phyloP scores from a whole-genome alignment of 306 rosid species.

The Sechiopsis laciniata region DNA sequence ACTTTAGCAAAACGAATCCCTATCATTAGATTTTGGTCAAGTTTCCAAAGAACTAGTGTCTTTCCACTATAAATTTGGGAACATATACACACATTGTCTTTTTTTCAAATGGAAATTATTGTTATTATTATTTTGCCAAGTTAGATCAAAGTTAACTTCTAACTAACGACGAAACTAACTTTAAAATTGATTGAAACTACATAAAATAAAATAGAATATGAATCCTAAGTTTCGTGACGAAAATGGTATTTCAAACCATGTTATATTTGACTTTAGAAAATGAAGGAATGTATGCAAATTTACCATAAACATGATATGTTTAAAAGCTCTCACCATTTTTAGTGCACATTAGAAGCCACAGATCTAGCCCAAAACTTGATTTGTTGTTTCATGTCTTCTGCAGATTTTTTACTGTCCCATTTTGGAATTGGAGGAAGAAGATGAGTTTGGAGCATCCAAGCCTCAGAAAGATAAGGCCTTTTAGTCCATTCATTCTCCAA shows the following conservation, averaged over 20 bases:
- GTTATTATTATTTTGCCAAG: neutral
- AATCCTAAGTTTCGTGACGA: too few relatives aligned
- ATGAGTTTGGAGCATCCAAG: conserved; percentile 60
- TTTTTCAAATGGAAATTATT: too few relatives aligned
- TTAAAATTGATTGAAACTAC: too few relatives aligned
- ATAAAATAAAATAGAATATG: neutral
- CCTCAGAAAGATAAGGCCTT: conserved; percentile 86
- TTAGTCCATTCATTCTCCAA: conserved; percentile 38
- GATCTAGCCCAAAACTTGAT: conserved; percentile 90
- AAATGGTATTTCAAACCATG: too few relatives aligned
- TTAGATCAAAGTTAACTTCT: neutral
- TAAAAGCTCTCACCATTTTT: neutral
- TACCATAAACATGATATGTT: neutral
- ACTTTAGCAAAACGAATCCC: too few relatives aligned
- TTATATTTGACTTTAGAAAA: neutral
- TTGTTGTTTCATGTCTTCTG: conserved; percentile 58
- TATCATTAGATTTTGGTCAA: too few relatives aligned
- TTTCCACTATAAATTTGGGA: too few relatives aligned
- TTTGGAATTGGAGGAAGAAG: conserved; percentile 53
- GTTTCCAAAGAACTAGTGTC: too few relatives aligned
- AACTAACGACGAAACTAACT: neutral
- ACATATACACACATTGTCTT: too few relatives aligned
- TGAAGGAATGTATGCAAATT: neutral
- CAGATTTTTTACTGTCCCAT: conserved; percentile 43
- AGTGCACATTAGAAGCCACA: conserved; percentile 62